Evolutionary conservation across 1,284 basidiomycete species (phyloP), one percentile per base, ranked within the genome.

Genomic region (Leccinum griseonigrum): DNA sequence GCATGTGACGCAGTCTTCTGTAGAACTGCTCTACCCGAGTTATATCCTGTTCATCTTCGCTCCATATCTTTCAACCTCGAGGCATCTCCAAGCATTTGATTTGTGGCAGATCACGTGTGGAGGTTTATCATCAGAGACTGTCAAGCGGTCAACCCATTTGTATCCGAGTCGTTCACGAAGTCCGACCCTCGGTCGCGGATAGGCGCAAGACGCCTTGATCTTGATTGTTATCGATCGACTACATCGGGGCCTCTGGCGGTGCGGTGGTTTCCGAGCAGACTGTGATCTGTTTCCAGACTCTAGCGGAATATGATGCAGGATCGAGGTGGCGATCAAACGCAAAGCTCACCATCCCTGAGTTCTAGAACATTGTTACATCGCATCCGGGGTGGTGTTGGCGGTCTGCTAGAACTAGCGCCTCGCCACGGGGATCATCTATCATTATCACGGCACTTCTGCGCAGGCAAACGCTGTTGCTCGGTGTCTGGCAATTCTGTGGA

Each of bases 111-210:
- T 26, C 65, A 71, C 63, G 64, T 68, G 69, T 13, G 29, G 54
- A 52, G 53, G 56, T 62, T 63, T 34, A 22, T 34, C 53, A 60
- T 62, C 64, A 34, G 59, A 10, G 68, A 70, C 9, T 71, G 84
- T 14, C 66, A 69, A 40, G 71, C 69, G 1, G 73, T 84, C 55
- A 78, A 80, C 80, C 56, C 75, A 83, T n/a, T 75, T 78, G 22
- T 83, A 78, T 48, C 22, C 22, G 22, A 22, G 22, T 22, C 82
- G 81, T 68, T 78, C 59, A 65, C n/a, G 76, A 83, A 56, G 81
- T 83, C 51, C 78, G 82, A 40, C 83, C 81, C 2, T 76, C 77
- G 43, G 63, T 77, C 22, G 62, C 63, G 26, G 78, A 80, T 59
- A 77, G 83, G 63, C 74, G 71, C 57, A 66, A 67, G 48, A 13